These are phyloP conservation scores for Abelmoschus esculentus DNA, from an alignment of 345 rosid species.

Conservation along the genomic window DNA sequence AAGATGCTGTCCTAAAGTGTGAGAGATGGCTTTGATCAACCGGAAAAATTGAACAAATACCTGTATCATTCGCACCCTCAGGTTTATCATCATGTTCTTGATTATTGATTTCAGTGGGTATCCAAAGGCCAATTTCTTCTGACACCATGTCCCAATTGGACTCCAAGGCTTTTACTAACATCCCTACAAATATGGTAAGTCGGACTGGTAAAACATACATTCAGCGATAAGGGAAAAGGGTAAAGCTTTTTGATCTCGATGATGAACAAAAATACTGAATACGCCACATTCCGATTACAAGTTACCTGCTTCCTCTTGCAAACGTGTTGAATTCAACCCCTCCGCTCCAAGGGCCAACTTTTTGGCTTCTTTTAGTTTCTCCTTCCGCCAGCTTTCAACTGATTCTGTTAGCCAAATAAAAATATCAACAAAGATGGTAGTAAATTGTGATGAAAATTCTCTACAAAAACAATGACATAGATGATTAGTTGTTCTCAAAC, in stretches of 20 bases:
- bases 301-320: constrained; percentile 75
- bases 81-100: constrained; percentile 82
- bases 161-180: constrained; percentile 68
- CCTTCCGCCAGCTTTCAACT: constrained; percentile 83
- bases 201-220: not conserved
- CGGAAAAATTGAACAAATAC: constrained; percentile 28
- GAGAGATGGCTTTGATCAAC: not conserved
- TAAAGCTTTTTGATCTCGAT: constrained; percentile 6
- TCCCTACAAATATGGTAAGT: constrained; percentile 29
- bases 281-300: not conserved
- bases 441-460: not conserved
- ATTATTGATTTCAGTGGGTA: constrained; percentile 61
- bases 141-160: constrained; percentile 66
- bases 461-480: not conserved
- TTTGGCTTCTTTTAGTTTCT: constrained; percentile 65
- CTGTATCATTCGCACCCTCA: constrained; percentile 67
- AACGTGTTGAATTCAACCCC: constrained; percentile 38
- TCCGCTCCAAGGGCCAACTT: constrained; percentile 33
- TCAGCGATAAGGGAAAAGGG: not conserved
- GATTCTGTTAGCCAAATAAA: constrained; percentile 47
- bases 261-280: constrained; percentile 7
- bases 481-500: not conserved
- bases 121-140: constrained; percentile 86
- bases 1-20: not conserved
- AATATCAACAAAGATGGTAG: constrained; percentile 16